Base-by-base conservation (phyloP, 2,329 filamentous ascomycete species). In the Pseudogymnoascus sp. region DNA sequence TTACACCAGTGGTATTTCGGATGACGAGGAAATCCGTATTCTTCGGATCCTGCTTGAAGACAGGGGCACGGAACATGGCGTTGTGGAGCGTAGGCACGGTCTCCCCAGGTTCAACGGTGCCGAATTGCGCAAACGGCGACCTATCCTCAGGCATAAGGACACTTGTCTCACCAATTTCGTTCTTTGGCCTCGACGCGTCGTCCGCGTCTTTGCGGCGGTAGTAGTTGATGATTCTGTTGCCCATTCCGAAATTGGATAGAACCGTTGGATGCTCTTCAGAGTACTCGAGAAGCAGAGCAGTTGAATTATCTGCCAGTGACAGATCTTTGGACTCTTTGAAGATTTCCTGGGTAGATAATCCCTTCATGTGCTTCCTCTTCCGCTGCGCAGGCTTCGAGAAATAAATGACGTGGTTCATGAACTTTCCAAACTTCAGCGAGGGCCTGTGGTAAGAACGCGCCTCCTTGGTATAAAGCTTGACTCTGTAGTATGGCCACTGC, bases 161-260 rank as follows among this genome's bases (percentile, higher is more conserved):
- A 59, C 89, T 88, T 2, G 90, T 90, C 76, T 99, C 95, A 64
- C 95, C 95, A 66, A 99, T 84, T 3, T 96, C 91, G 53, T 82
- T 81, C 59, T 73, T 71, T 7, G 65, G 82, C 75, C 78, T 70
- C 6, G 74, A 73, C 31, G 70, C 67, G 36, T 83, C 83, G 44
- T 82, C 80, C 42, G 84, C 84, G 72, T 91, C 89, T 71, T 91
- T 91, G 64, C 93, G 87, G 40, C 91, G 89, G 73, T 97, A 97
- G 76, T 97, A 99, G 75, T 99, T 97, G 79, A 97, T 91, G 64
- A 99, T 84, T 62, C 92, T 89, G 74, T 89, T 96, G 61, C 93
- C 93, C 95, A 99, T 99, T 68, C 93, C 95, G 71, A 97, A 96
- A 73, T 96, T 97, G 46, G 93, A 97, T 66, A 99, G 79, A 65